phyloP scores from a whole-genome alignment of 345 rosid species.

The Eucalyptus pauciflora region DNA sequence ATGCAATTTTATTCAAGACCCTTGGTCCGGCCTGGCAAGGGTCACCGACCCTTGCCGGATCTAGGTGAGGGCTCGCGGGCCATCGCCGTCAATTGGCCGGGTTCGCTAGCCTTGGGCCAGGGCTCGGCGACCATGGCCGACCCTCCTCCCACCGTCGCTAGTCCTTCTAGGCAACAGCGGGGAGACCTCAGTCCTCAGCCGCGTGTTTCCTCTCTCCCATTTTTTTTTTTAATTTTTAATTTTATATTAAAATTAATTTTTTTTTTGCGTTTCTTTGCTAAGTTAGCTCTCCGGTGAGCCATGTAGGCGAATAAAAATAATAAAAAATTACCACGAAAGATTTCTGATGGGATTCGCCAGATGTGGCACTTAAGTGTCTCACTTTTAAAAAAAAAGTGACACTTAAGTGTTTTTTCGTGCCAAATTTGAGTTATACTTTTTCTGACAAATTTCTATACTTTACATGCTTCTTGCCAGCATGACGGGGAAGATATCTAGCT shows the following conservation, averaged over 20 bases:
- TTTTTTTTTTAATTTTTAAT: too few species aligned
- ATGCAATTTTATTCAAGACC: too few species aligned
- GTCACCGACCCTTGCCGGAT: fast-evolving
- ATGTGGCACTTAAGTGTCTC: too few species aligned
- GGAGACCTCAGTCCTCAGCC: fast-evolving
- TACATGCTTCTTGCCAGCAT: too few species aligned
- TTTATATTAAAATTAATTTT: too few species aligned
- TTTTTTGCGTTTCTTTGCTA: fast-evolving
- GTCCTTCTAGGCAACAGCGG: fast-evolving
- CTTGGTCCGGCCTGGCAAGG: fast-evolving
- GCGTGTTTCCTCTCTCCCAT: fast-evolving
- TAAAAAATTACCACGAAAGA: fast-evolving
- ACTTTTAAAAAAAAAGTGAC: too few species aligned
- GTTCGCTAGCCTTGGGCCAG: fast-evolving
- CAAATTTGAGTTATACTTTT: fast-evolving
- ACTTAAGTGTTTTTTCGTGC: fast-evolving
- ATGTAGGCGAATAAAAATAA: too few species aligned
- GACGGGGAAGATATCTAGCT: too few species aligned
- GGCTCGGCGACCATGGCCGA: fast-evolving
- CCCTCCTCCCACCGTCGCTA: fast-evolving
- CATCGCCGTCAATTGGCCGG: fast-evolving
- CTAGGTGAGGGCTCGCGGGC: fast-evolving
- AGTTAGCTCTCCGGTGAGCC: fast-evolving
- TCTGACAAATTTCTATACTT: fast-evolving
- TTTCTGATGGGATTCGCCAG: fast-evolving